Evolutionary conservation across 2,329 filamentous ascomycete species (phyloP), one percentile per base, ranked within the genome.

Genomic region (Lasiodiplodia hormozganensis): DNA sequence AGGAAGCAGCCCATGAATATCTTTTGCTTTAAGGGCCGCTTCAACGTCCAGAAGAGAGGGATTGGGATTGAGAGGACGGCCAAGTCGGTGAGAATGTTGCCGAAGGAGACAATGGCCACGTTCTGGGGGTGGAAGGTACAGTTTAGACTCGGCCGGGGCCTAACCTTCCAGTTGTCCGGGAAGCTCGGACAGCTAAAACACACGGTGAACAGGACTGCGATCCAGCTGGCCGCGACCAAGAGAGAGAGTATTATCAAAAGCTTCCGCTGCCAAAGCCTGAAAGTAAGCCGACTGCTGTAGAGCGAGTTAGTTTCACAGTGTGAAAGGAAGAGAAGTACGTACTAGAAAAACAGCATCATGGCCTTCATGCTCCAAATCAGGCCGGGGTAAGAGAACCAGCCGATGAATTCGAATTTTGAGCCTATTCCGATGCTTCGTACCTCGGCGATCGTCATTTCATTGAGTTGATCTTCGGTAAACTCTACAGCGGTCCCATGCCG

Each of bases 331-430:
- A 34, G 31, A 34, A 34, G 49, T 2, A 58, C 54, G n/a, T 57
- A 67, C 68, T 71, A 76, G 65, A 76, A 76, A 69, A 75, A 76
- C n/a, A 77, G 60, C 70, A 78, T 74, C 56, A 73, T 73, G 31
- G 72, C 72, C 68, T 76, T 77, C 70, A 76, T 72, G 5, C 69
- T 76, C 78, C 78, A 82, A 8, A 81, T 75, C 0, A 81, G 74
- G 0, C 75, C 74, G 0, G 79, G 77, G 52, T 82, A 82, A 47
- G 56, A 60, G 21, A 60, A 60, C 56, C 56, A 60, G n/a, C 56
- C 56, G 21, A 60, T 60, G n/a, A 60, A 60, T 25, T 60, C 56
- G n/a, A 60, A 60, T 21, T 60, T 60, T 21, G 56, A 60, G 36
- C 56, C 56, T 16, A 47, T 60, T 16, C 56, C 56, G 11, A 60